These are phyloP conservation scores for Lecanicillium sp. DNA, from an alignment of 2,329 filamentous ascomycete genomes.

Conservation along the genomic window DNA sequence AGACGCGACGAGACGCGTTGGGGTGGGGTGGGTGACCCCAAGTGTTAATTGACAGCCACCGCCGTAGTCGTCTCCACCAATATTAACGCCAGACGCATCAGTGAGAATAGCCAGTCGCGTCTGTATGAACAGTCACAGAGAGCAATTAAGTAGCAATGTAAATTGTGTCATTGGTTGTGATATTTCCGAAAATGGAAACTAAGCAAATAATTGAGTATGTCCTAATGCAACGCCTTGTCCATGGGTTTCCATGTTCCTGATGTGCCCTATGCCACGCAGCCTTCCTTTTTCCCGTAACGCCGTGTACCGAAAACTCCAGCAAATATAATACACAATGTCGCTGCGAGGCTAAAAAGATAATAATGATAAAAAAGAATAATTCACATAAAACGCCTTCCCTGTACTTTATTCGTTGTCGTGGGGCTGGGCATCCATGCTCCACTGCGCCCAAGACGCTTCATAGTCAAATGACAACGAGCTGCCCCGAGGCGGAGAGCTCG, in stretches of 20 bases:
- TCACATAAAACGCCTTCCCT: neutral
- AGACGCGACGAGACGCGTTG: slow-evolving; percentile 9
- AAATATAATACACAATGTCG: neutral
- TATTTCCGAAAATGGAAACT: too few species aligned
- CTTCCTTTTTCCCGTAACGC: slow-evolving; percentile 1
- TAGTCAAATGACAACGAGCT: slow-evolving; percentile 21
- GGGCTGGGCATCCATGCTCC: slow-evolving; percentile 5
- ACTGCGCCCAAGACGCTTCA: slow-evolving; percentile 8
- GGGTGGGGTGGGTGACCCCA: neutral
- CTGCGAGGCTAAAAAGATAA: slow-evolving; percentile 1
- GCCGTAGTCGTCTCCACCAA: too few species aligned
- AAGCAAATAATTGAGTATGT: too few species aligned
- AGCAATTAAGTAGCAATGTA: neutral
- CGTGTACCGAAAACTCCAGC: neutral
- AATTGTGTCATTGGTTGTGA: neutral
- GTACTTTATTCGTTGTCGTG: slow-evolving; percentile 2
- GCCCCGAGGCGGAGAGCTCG: slow-evolving; percentile 38
- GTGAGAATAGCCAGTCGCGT: too few species aligned
- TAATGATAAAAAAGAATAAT: neutral
- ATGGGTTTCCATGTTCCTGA: too few species aligned
- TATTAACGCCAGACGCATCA: too few species aligned
- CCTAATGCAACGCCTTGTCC: too few species aligned
- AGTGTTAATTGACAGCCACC: slow-evolving; percentile 7
- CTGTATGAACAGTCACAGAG: neutral
- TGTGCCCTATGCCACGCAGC: too few species aligned